These are phyloP conservation scores for Teunomyces pallodes DNA, from an alignment of 805 yeast genomes.

Conservation along the genomic window DNA sequence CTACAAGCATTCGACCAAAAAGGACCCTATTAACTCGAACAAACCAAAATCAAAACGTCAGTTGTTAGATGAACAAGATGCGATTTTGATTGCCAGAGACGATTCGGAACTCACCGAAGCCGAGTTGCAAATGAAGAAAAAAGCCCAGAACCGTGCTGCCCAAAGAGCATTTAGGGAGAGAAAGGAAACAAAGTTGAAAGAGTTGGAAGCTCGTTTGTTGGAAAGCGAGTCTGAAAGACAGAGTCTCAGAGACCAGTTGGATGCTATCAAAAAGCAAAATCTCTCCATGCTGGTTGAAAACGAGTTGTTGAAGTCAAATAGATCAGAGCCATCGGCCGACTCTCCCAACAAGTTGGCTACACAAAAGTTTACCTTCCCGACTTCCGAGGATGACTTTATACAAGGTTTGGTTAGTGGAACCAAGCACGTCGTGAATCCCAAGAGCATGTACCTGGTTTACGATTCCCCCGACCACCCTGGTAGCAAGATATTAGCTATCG, in stretches of 20 bases:
- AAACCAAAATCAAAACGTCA: slow-evolving; percentile 18
- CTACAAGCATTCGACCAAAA: background rate
- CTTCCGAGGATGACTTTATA: slow-evolving; percentile 33
- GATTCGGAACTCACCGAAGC: slow-evolving; percentile 37
- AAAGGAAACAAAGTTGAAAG: slow-evolving; percentile 69
- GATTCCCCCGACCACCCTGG: slow-evolving; percentile 39
- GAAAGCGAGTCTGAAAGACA: slow-evolving; percentile 56
- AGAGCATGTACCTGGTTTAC: slow-evolving; percentile 29
- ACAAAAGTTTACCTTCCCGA: slow-evolving; percentile 33
- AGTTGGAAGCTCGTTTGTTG: slow-evolving; percentile 56
- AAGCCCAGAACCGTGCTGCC: slow-evolving; percentile 82
- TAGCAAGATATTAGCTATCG: slow-evolving; percentile 58
- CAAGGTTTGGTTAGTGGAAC: slow-evolving; percentile 24
- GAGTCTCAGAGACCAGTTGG: slow-evolving; percentile 46
- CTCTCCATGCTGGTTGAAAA: slow-evolving; percentile 61
- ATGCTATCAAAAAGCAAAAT: slow-evolving; percentile 52
- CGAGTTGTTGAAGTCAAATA: slow-evolving; percentile 45
- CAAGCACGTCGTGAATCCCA: slow-evolving; percentile 19
- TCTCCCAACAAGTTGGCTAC: background rate
- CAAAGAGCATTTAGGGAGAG: slow-evolving; percentile 85
- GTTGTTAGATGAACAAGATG: slow-evolving; percentile 35
- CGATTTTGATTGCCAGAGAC: slow-evolving; percentile 33
- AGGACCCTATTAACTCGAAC: background rate
- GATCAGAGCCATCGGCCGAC: slow-evolving; percentile 4
- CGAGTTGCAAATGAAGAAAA: slow-evolving; percentile 54